Evolutionary conservation across 164 flowering plant genomes (phyloP), one percentile per base, ranked within the genome.

Genomic region (Buxus sempervirens): DNA sequence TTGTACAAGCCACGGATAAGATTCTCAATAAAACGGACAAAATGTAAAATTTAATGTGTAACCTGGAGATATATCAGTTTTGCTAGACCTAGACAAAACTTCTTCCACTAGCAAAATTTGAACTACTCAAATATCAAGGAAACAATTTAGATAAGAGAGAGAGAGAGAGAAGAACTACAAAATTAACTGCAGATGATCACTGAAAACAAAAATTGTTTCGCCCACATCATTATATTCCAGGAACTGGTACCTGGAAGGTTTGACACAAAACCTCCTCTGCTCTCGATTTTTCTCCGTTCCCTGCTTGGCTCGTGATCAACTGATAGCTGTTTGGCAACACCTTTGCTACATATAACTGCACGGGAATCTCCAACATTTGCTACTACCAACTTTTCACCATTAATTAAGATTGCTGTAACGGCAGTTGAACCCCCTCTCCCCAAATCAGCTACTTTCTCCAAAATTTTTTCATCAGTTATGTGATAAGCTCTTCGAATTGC

Each of bases 371-470:
- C 97, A 60, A 90, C 86, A 82, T 92, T 95, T 38, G 96, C 97
- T 25, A 92, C 91, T 8, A 90, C 84, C 66, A 95, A 75, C 73
- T 84, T 88, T 60, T 83, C 78, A 60, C 98, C 85, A 72, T 92
- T 78, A n/a, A 95, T 85, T 60, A 95, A 70, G 69, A 90, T 88
- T 38, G 97, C 97, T 22, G 98, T 95, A 57, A 92, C 97, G 14
- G 98, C 97, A 62, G 98, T 94, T 51, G 98, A 95, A 62, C 98
- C 98, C 14, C 98, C 98, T 75, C 72, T 85, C 12, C 97, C 96
- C 70, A 88, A 77, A 63, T 88, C 87, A 65, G 61, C 83, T 55
- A 88, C 82, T 74, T 91, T 84, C 32, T 86, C 92, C 80, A 95
- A 69, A 65, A 95, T 92, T 9, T 27, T 76, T 28, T 66, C 64